Base-by-base conservation (phyloP, 1,139 yeast genomes). In the Candida sanyaensis region DNA sequence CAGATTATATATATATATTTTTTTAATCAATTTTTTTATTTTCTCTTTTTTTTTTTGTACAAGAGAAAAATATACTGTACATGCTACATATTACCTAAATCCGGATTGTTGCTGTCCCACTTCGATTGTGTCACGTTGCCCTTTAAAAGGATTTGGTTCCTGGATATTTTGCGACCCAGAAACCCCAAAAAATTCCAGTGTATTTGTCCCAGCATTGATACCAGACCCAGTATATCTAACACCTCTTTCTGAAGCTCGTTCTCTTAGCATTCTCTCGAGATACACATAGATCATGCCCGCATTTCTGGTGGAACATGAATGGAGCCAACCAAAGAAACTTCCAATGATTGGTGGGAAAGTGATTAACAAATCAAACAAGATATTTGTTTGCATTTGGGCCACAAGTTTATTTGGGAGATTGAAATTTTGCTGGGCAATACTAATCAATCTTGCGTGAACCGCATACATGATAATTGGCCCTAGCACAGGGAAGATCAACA, bases 281-380 rank as follows among this genome's bases (percentile, higher is more conserved):
- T 70, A 73, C 26, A 74, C 76, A 62, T 83, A 90, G 6, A 89
- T 75, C 58, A 88, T 59, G 0, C 91, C 90, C 0, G 96, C 96
- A 64, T 91, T 92, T 58, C 96, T 71, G 0, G 97, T 88, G n/a
- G 96, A 88, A 60, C 96, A 88, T 1, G 85, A 88, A 63, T 88
- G 81, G 64, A 92, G 54, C 91, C 96, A 92, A 11, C 88, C 73
- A 50, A 90, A 79, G 42, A 90, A 66, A 2, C 83, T 73, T 1
- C 98, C 97, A 34, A 91, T 66, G 4, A 90, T 59, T 0, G 98
- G 98, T 0, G 93, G 85, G 37, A 92, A 69, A 2, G 93, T 78
- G 38, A 91, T 80, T 33, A 88, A 57, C 43, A 91, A 73, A 63
- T 91, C 97, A 55, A 89, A 64, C 11, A 81, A 62, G 41, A 90